phyloP scores from a whole-genome alignment of 805 yeast species.

The Ogataea nakhonphanomensis region DNA sequence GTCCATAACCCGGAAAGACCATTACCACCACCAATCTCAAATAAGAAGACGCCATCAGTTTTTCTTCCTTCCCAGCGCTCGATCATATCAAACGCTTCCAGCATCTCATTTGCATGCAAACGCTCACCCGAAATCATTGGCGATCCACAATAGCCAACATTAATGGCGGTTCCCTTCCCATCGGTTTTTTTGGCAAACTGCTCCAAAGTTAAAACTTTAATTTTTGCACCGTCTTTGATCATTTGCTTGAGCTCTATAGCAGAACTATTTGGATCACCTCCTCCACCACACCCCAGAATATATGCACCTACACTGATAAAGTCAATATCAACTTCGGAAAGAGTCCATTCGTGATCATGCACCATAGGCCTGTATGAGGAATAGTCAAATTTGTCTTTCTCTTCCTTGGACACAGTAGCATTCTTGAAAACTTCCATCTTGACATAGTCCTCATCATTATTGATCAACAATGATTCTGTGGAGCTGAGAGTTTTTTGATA shows the following conservation, averaged over 20 bases:
- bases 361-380: slow-evolving; percentile 14
- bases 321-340: slow-evolving; percentile 41
- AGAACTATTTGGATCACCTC: slow-evolving; percentile 40
- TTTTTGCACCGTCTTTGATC: slow-evolving; percentile 33
- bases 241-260: slow-evolving; percentile 34
- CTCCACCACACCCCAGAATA: slow-evolving; percentile 48
- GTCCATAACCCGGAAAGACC: slow-evolving; percentile 34
- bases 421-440: slow-evolving; percentile 11
- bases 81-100: slow-evolving; percentile 29
- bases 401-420: slow-evolving; percentile 9
- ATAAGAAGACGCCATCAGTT: slow-evolving; percentile 33
- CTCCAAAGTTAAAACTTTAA: slow-evolving; percentile 34
- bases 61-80: slow-evolving; percentile 28
- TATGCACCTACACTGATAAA: slow-evolving; percentile 39
- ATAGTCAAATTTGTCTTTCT: slow-evolving; percentile 15
- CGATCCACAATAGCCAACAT: slow-evolving; percentile 42
- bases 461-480: neutral
- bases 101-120: slow-evolving; percentile 37
- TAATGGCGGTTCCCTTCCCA: slow-evolving; percentile 31
- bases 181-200: slow-evolving; percentile 24
- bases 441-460: slow-evolving; percentile 6
- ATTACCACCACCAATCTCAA: slow-evolving; percentile 45
- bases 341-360: slow-evolving; percentile 33
- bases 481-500: slow-evolving; percentile 21
- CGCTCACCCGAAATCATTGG: slow-evolving; percentile 43